These are phyloP conservation scores for Geopyxis carbonaria DNA, from an alignment of 495 filamentous ascomycete species.

Conservation along the genomic window DNA sequence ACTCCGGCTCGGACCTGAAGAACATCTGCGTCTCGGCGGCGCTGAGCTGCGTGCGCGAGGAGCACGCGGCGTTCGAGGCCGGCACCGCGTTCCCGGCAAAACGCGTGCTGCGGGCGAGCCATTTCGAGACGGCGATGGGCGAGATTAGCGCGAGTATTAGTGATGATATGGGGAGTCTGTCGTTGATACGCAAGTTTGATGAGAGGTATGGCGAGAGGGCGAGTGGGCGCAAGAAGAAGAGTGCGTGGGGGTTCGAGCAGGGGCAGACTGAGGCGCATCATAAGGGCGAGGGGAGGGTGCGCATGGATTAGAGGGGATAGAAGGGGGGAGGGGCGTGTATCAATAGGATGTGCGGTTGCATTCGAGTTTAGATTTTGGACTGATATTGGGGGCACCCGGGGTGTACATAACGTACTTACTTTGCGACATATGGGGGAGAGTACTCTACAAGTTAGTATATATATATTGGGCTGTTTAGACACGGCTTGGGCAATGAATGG, in stretches of 20 bases:
- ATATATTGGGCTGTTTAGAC: no score
- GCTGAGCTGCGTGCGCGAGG: slow-evolving; percentile 71
- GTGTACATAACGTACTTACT: no score
- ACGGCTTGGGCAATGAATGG: no score
- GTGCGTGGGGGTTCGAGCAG: slow-evolving; percentile 47
- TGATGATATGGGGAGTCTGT: slow-evolving; percentile 80
- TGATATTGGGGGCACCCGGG: no score
- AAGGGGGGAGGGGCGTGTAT: no score
- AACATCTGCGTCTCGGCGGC: slow-evolving; percentile 84
- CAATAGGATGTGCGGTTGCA: no score
- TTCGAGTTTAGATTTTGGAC: no score
- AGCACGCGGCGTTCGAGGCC: slow-evolving; percentile 43
- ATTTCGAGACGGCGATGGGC: slow-evolving; percentile 71
- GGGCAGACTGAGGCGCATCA: slow-evolving; percentile 24
- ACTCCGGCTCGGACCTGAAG: slow-evolving; percentile 92
- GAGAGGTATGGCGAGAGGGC: slow-evolving; percentile 88
- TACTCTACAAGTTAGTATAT: no score
- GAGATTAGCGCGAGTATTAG: slow-evolving; percentile 87
- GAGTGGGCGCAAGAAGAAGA: slow-evolving; percentile 44
- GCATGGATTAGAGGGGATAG: slow-evolving; percentile 14
- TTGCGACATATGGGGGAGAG: no score
- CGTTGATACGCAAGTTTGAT: slow-evolving; percentile 85
- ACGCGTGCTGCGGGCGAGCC: slow-evolving; percentile 44
- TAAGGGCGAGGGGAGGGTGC: slow-evolving; percentile 18
- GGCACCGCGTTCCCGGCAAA: slow-evolving; percentile 44